These are phyloP conservation scores for Termitomyces sp. DNA, from an alignment of 768 basidiomycete genomes.

Conservation along the genomic window DNA sequence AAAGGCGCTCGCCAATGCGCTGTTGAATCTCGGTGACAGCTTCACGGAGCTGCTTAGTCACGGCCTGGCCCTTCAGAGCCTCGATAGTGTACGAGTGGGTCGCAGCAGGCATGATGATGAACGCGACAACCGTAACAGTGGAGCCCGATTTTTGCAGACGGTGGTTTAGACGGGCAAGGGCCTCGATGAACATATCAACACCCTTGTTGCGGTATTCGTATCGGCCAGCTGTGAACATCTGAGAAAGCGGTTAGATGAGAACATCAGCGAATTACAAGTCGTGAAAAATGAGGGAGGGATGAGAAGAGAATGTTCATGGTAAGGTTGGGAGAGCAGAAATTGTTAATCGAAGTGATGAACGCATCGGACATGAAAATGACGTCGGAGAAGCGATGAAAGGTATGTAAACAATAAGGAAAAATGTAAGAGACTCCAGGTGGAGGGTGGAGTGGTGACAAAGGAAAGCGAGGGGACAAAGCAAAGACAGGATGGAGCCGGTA, in stretches of 20 bases:
- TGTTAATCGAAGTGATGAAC: not conserved
- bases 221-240: slow-evolving; percentile 99
- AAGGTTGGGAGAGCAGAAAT: not conserved
- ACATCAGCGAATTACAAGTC: not conserved
- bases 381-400: not conserved
- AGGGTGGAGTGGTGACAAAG: too few species aligned
- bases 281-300: not conserved
- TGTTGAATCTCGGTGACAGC: slow-evolving; percentile 96
- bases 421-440: too few species aligned
- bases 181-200: slow-evolving; percentile 99
- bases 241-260: not conserved
- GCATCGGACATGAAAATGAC: not conserved
- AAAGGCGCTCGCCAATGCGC: slow-evolving; percentile 86
- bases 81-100: slow-evolving; percentile 98
- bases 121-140: slow-evolving; percentile 87
- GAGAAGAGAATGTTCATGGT: too few species aligned
- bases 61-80: slow-evolving; percentile 93
- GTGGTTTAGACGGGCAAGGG: slow-evolving; percentile 77
- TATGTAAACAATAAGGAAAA: not conserved
- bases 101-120: slow-evolving; percentile 97
- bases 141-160: slow-evolving; percentile 58
- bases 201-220: slow-evolving; percentile 99
- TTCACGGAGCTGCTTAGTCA: slow-evolving; percentile 94
- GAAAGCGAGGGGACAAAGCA: not conserved
- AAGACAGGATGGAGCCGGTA: not conserved